phyloP scores from a whole-genome alignment of 1,284 basidiomycete species.

The Boletus putidus region DNA sequence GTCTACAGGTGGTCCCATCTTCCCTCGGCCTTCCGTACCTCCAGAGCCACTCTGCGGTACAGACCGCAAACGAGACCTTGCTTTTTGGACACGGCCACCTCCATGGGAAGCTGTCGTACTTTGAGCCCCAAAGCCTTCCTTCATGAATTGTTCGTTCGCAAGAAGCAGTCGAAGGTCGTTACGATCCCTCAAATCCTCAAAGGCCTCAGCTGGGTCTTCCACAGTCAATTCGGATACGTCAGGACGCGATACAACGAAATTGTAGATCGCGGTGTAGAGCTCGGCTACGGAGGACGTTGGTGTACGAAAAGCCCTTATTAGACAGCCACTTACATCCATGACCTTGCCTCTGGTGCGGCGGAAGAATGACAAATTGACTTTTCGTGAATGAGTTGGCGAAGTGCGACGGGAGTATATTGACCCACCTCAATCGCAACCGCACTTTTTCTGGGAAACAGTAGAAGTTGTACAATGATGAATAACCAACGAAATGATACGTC shows the following conservation, averaged over 20 bases:
- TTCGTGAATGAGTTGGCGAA: constrained; percentile 29
- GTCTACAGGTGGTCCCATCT: constrained; percentile 75
- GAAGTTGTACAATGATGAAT: constrained; percentile 90
- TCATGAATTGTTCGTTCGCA: constrained; percentile 60
- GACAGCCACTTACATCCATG: constrained; percentile 74
- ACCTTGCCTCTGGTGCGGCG: constrained; percentile 87
- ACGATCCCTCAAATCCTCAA: constrained; percentile 92
- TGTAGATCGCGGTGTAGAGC: constrained; percentile 86
- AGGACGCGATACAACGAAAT: constrained; percentile 65
- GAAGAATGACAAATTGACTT: constrained; percentile 90
- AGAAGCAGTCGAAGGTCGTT: constrained; percentile 88
- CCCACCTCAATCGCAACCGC: constrained; percentile 79
- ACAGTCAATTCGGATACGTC: constrained; percentile 89
- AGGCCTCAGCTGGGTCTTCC: constrained; percentile 96
- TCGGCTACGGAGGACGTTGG: constrained; percentile 54
- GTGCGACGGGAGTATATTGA: not conserved
- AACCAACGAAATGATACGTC: constrained; percentile 90
- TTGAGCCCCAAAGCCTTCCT: constrained; percentile 52
- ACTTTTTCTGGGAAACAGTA: constrained; percentile 90
- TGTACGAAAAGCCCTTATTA: constrained; percentile 1
- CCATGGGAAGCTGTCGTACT: constrained; percentile 39
- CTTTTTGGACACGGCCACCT: constrained; percentile 46
- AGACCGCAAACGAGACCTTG: constrained; percentile 41
- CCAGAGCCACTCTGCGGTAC: constrained; percentile 37
- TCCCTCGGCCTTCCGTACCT: constrained; percentile 48